phyloP scores from a whole-genome alignment of 495 filamentous ascomycete species.

The Lophiotrema nucula region DNA sequence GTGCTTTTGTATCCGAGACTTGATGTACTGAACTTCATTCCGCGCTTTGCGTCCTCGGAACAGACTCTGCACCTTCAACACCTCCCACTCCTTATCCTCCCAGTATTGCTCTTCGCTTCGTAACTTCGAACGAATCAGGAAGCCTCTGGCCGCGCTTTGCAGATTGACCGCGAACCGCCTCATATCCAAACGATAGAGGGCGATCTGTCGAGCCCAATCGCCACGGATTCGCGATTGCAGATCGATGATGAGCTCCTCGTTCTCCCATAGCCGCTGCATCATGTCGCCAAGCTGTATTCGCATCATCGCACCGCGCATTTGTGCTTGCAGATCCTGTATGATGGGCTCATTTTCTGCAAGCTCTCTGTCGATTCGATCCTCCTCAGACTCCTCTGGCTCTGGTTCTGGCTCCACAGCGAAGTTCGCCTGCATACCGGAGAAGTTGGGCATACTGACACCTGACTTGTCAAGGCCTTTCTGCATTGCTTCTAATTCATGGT shows the following conservation, averaged over 20 bases:
- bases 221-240: constrained; percentile 84
- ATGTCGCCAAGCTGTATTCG: constrained; percentile 73
- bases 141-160: constrained; percentile 79
- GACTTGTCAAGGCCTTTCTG: constrained; percentile 96
- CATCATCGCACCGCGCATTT: constrained; percentile 77
- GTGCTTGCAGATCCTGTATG: constrained; percentile 79
- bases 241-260: constrained; percentile 72
- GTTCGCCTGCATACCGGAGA: constrained; percentile 92
- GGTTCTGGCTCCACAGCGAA: constrained; percentile 73
- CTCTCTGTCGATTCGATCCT: constrained; percentile 84
- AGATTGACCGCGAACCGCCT: constrained; percentile 68
- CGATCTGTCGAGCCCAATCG: constrained; percentile 72
- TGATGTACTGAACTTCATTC: constrained; percentile 62
- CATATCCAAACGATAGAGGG: constrained; percentile 77
- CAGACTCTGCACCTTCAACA: constrained; percentile 80
- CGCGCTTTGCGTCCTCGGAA: constrained; percentile 75
- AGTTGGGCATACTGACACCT: constrained; percentile 94
- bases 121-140: constrained; percentile 66
- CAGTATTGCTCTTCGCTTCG: constrained; percentile 62
- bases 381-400: constrained; percentile 77
- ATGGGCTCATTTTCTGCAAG: constrained; percentile 68
- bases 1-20: constrained; percentile 58
- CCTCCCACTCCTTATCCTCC: constrained; percentile 65
- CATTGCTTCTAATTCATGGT: constrained; percentile 93
- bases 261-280: constrained; percentile 92